phyloP scores from a whole-genome alignment of 192 early-diverging fungal species.

The Lobosporangium transversale region DNA sequence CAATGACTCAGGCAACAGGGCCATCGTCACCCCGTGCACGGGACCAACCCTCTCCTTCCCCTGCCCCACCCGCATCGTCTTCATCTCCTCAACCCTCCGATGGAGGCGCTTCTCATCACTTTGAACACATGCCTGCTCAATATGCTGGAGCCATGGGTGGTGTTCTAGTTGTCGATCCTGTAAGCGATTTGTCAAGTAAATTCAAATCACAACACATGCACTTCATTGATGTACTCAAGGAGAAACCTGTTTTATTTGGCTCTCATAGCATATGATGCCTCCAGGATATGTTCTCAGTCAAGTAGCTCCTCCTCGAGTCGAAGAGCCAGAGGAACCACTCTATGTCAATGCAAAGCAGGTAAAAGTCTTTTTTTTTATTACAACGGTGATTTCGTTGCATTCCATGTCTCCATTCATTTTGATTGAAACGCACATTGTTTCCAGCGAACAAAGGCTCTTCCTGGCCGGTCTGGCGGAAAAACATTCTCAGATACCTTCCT shows the following conservation, averaged over 20 bases:
- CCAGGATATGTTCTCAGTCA: conserved; percentile 43
- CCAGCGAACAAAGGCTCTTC: too few relatives aligned
- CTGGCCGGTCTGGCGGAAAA: not conserved
- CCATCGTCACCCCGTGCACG: conserved; percentile 10
- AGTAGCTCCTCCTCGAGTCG: conserved; percentile 14
- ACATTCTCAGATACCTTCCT: not conserved
- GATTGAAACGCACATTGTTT: too few relatives aligned
- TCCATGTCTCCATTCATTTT: too few relatives aligned
- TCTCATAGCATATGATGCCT: conserved; percentile 39
- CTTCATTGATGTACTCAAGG: not conserved
- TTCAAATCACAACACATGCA: too few relatives aligned
- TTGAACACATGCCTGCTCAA: conserved; percentile 27
- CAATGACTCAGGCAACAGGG: conserved; percentile 22
- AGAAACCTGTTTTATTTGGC: not conserved
- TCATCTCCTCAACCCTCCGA: conserved; percentile 29
- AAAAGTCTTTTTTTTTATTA: not conserved
- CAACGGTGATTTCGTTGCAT: not conserved
- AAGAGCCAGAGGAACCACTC: conserved; percentile 76
- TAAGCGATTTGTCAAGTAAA: conserved; percentile 1
- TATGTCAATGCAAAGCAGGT: conserved; percentile 95
- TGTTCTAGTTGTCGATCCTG: conserved; percentile 46
- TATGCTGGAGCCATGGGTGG: conserved; percentile 29
- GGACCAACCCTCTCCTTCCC: conserved; percentile 28
- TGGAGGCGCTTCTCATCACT: conserved; percentile 3
- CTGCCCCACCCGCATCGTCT: conserved; percentile 30